Base-by-base conservation (phyloP, 2,329 filamentous ascomycete species). In the Alternaria sp. region DNA sequence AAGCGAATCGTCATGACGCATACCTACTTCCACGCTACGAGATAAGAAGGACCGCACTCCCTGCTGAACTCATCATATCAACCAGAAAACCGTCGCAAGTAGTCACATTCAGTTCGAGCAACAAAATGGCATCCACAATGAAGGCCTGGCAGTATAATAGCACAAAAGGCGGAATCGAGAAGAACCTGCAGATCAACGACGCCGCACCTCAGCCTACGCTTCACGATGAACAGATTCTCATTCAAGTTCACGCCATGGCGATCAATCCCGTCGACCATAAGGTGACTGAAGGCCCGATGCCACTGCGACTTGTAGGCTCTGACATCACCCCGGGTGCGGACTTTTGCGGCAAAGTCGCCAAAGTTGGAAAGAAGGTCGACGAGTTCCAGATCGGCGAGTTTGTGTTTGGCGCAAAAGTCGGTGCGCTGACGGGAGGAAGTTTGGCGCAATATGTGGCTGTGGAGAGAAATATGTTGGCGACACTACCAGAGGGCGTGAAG, bases 251-350 rank as follows among this genome's bases (percentile, higher is more conserved):
- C 58, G 78, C 81, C 57, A 80, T 82, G 26, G 78, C 84, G 24
- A 71, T 90, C 64, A 91, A 90, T 71, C 88, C 88, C 0, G 85
- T 85, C 28, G 89, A 91, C 80, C 86, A 88, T 81, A 91, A 91
- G 74, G 64, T 86, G 2, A 80, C 85, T 9, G 87, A 90, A 69
- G 76, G 83, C 28, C 75, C 82, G 0, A 51, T 67, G 38, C 65
- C 65, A 1, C 30, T 72, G 12, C 64, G 62, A 22, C 59, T 70
- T 5, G 22, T 82, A 3, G 56, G 85, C 6, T 73, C 81, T 5
- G 77, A 77, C 22, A 57, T 77, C 41, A 61, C 78, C 7, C 82
- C 82, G 0, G 81, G 82, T 18, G 79, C 82, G 66, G 86, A 88
- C 67, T 84, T 85, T 64, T 78, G 80, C 64, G 87, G 86, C 24